Percentiles rank a stretch among this genome's conserved stretches.
Evolutionary conservation across 2,329 filamentous ascomycete species (phyloP).

Genomic region (Akanthomyces lecanii): DNA sequence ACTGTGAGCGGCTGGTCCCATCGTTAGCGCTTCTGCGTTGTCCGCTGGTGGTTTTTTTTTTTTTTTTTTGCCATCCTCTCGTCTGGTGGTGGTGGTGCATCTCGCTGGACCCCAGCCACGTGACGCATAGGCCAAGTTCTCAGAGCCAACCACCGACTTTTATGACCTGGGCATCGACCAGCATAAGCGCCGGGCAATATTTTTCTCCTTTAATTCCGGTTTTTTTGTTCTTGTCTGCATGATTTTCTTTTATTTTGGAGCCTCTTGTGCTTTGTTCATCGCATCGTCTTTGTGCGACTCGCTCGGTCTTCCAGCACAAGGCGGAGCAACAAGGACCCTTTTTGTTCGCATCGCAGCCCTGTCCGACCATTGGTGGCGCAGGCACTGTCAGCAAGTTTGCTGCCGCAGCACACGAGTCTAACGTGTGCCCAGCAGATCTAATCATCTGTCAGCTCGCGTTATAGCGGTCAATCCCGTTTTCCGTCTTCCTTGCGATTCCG

Average conservation of each 20-base stretch:
- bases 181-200: constrained; percentile 4
- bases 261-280: not conserved
- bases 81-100: not conserved
- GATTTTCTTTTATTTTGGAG: not conserved
- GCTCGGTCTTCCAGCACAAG: not conserved
- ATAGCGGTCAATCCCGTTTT: not conserved
- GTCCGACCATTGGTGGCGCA: constrained; percentile 1
- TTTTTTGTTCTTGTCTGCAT: not conserved
- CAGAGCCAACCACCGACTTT: constrained; percentile 17
- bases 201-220: not conserved
- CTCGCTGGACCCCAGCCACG: constrained; percentile 13
- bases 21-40: not conserved
- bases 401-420: not conserved
- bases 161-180: constrained; percentile 1
- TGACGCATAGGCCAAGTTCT: constrained; percentile 8
- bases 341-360: not conserved
- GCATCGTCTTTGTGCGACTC: not conserved
- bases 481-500: not conserved
- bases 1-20: not conserved
- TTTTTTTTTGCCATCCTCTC: not conserved
- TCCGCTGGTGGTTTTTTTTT: not conserved
- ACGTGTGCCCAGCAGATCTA: not conserved
- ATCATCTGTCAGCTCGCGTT: not conserved
- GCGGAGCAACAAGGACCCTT: not conserved
- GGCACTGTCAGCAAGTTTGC: constrained; percentile 2